Percentiles rank a stretch among this genome's conserved stretches.
Evolutionary conservation across 2,329 filamentous ascomycete genomes (phyloP).

Genomic region (Aspergillus clavatus): DNA sequence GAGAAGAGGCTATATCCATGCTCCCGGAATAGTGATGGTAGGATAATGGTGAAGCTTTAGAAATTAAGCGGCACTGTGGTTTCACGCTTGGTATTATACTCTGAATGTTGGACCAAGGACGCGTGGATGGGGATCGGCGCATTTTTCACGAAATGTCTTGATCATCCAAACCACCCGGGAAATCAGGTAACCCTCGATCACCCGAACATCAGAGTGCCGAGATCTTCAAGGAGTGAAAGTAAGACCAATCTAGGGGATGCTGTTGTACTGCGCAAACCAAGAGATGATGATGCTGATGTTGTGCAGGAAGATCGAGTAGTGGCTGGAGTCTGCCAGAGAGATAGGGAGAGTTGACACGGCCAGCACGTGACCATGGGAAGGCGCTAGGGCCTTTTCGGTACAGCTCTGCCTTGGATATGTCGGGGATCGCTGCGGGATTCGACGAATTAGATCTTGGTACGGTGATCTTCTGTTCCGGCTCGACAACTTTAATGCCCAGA

Average conservation of each 20-base stretch:
- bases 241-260: background rate
- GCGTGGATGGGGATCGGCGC: conserved; percentile 9
- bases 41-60: conserved; percentile 5
- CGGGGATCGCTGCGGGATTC: too few species aligned
- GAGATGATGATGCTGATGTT: background rate
- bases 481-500: too few species aligned
- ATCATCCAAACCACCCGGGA: conserved; percentile 1
- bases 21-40: conserved; percentile 4
- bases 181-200: background rate
- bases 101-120: conserved; percentile 9
- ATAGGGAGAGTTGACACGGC: too few species aligned
- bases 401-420: too few species aligned
- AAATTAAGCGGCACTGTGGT: conserved; percentile 13
- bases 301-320: too few species aligned
- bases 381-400: too few species aligned
- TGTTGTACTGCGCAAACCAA: too few species aligned
- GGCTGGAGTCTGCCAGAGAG: too few species aligned
- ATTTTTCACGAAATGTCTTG: conserved; percentile 8
- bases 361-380: too few species aligned
- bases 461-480: too few species aligned
- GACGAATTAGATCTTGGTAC: too few species aligned
- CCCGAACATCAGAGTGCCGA: background rate
- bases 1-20: conserved; percentile 12
- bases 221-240: background rate
- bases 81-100: conserved; percentile 8